Evolutionary conservation across 1,284 basidiomycete species (phyloP), one percentile per base, ranked within the genome.

Genomic region (Xerocomus minutiporus): DNA sequence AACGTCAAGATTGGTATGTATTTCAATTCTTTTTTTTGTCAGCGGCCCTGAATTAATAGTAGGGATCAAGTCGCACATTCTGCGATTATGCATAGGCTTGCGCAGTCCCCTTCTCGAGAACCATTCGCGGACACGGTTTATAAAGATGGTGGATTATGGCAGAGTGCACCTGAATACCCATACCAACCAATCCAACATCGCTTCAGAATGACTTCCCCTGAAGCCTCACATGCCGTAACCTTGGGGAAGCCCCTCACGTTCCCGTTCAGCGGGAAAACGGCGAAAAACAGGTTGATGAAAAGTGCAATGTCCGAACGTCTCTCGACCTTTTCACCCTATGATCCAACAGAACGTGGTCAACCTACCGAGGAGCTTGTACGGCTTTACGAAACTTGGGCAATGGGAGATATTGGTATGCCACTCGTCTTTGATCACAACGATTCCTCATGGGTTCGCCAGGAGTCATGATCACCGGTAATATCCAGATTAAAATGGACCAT

Each of bases 261-360:
- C 44, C 57, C 68, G 5, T 68, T 68, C 46, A 71, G 66, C 46
- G 58, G 63, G 13, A 69, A 63, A 55, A 58, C 38, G 0, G 56
- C 67, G 2, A 70, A 57, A 54, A 68, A 68, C 53, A 71, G 52
- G 49, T n/a, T 68, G 46, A 58, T 68, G 68, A 68, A 68, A 54
- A 70, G 69, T 48, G 66, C 66, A 1, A 68, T 68, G 66, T 68
- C 66, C 6, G 66, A 68, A 44, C 66, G 66, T 8, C 64, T 68
- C 38, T 67, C 66, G 1, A 71, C 69, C 0, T 68, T 68, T 43
- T 68, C 69, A 0, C 44, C 63, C 9, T 57, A 53, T 29, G 65
- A 71, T 42, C 68, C 66, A 2, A 53, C 36, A 49, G 59, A 67
- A 1, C 68, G 66, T 12, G 66, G 66, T n/a, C 63, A 55, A 20